Evolutionary conservation across 2,329 filamentous ascomycete species (phyloP).

Genomic region (Fusarium buxicola): DNA sequence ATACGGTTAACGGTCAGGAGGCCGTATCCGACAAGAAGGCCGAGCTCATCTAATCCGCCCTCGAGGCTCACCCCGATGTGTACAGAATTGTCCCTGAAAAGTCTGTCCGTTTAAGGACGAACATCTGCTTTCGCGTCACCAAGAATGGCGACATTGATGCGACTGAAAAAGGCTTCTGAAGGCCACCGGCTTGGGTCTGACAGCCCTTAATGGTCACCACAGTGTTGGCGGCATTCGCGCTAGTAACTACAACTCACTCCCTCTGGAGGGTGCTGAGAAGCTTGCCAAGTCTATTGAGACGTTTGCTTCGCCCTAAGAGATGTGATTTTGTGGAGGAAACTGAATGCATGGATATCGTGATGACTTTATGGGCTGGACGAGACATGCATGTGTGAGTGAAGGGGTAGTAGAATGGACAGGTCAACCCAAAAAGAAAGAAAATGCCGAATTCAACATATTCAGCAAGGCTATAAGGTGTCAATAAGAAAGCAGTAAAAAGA

Average conservation of each 20-base stretch:
- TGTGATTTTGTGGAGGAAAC: too few relatives aligned
- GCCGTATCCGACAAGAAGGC: conserved; percentile 80
- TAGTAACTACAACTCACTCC: conserved; percentile 90
- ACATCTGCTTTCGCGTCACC: conserved; percentile 88
- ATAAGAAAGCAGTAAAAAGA: conserved; percentile 3
- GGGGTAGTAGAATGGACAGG: neutral
- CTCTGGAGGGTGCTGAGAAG: conserved; percentile 74
- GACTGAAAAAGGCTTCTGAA: conserved; percentile 82
- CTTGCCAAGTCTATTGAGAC: conserved; percentile 71
- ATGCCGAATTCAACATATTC: conserved; percentile 42
- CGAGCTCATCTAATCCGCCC: conserved; percentile 76
- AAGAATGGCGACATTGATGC: conserved; percentile 70
- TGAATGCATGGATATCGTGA: neutral
- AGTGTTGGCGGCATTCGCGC: conserved; percentile 78
- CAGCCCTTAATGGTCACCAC: conserved; percentile 89
- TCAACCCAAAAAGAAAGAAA: conserved; percentile 19
- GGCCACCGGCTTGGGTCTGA: conserved; percentile 74
- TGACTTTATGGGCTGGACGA: conserved; percentile 4
- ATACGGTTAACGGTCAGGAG: conserved; percentile 83
- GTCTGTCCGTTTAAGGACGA: conserved; percentile 85
- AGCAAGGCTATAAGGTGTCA: neutral
- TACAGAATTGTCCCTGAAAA: conserved; percentile 84
- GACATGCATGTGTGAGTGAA: neutral
- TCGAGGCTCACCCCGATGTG: conserved; percentile 79
- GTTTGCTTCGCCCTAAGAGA: conserved; percentile 56